A percentile compares a stretch with the other conserved stretches of the same genome.
Conservation (phyloP, 805 yeast genomes). For the Ogataea methylovora region DNA sequence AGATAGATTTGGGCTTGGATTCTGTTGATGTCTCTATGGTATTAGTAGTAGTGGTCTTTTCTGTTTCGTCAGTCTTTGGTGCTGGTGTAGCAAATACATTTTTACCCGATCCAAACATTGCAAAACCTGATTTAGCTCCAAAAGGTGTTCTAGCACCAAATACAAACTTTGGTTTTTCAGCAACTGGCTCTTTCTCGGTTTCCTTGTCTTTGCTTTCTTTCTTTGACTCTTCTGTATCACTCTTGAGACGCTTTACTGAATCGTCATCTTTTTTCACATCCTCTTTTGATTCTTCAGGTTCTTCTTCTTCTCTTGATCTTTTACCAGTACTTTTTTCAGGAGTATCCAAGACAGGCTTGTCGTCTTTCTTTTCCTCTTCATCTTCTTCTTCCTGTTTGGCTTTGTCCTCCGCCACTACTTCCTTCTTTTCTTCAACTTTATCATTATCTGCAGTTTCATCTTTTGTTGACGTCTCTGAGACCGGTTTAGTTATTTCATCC, state of each 20-base stretch:
- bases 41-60: background rate
- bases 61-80: background rate
- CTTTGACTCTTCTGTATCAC: too few species aligned
- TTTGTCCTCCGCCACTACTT: background rate
- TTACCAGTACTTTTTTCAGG: background rate
- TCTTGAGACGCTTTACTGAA: too few species aligned
- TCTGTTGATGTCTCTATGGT: slow-evolving; percentile 1
- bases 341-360: background rate
- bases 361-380: background rate
- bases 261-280: too few species aligned
- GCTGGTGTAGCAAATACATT: slow-evolving; percentile 26
- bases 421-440: background rate
- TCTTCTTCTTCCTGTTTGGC: background rate
- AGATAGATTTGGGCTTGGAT: slow-evolving; percentile 24
- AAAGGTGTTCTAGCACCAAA: slow-evolving; percentile 49
- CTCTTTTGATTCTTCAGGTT: background rate
- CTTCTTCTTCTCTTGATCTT: background rate
- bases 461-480: background rate
- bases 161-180: slow-evolving; percentile 39
- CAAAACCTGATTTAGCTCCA: slow-evolving; percentile 35
- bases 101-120: slow-evolving; percentile 20
- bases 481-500: background rate
- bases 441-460: background rate
- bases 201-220: background rate
- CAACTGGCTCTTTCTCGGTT: slow-evolving; percentile 2